phyloP scores from a whole-genome alignment of 2,329 filamentous ascomycete genomes.

The Epichloe hybrida region DNA sequence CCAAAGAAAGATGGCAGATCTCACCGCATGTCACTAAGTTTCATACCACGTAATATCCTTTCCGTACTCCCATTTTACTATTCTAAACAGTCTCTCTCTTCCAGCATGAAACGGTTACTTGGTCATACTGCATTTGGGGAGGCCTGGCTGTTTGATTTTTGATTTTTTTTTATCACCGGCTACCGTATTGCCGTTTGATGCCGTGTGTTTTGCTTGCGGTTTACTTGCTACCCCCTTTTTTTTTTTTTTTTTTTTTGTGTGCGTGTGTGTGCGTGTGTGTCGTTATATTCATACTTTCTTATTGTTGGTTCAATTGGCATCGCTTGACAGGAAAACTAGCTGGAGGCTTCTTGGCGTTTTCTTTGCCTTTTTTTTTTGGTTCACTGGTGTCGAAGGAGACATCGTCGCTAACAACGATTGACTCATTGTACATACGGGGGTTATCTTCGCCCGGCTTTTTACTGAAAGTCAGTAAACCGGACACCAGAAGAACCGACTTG shows the following conservation, averaged over 20 bases:
- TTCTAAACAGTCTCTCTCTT: background rate
- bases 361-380: slow-evolving; percentile 8
- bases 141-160: background rate
- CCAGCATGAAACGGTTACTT: slow-evolving; percentile 4
- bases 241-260: background rate
- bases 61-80: background rate
- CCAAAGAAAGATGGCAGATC: background rate
- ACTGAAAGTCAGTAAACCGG: background rate
- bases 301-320: slow-evolving; percentile 17
- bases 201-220: background rate
- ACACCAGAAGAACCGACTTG: background rate
- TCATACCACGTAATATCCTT: background rate
- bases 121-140: slow-evolving; percentile 3
- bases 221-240: background rate
- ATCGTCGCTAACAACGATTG: background rate
- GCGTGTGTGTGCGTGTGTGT: background rate
- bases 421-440: background rate
- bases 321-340: slow-evolving; percentile 8
- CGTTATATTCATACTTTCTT: slow-evolving; percentile 4
- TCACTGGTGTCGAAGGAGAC: background rate
- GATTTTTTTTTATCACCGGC: background rate
- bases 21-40: background rate
- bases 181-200: background rate
- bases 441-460: background rate
- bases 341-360: slow-evolving; percentile 16